A percentile compares a stretch with the other conserved stretches of the same genome.
phyloP scores from a whole-genome alignment of 768 basidiomycete species.

The Lentinula raphanica region DNA sequence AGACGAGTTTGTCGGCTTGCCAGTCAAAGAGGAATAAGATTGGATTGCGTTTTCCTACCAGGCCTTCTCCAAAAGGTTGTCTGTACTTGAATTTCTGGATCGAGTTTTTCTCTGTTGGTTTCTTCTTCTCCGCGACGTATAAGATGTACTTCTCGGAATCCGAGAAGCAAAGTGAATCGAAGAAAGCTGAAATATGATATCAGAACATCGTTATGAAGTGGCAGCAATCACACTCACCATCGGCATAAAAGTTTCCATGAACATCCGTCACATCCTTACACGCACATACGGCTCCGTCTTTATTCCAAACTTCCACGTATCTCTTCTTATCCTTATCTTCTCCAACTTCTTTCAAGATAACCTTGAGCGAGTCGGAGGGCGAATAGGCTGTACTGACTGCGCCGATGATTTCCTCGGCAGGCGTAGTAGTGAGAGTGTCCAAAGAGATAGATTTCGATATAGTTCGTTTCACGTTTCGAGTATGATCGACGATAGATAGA shows the following conservation, averaged over 20 bases:
- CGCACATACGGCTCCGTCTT: constrained; percentile 32
- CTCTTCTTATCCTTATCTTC: constrained; percentile 38
- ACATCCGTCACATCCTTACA: constrained; percentile 51
- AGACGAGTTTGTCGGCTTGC: constrained; percentile 17
- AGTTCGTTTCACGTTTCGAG: constrained; percentile 41
- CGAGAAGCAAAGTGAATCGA: constrained; percentile 50
- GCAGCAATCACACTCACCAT: constrained; percentile 37
- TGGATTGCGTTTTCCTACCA: constrained; percentile 48
- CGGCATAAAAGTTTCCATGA: constrained; percentile 58
- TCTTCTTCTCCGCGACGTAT: constrained; percentile 53
- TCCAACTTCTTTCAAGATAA: constrained; percentile 36
- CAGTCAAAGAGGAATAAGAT: constrained; percentile 51
- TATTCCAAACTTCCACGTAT: constrained; percentile 57
- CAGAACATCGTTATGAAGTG: background rate
- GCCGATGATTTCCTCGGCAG: constrained; percentile 33
- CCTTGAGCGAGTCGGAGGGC: constrained; percentile 31
- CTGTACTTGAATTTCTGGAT: constrained; percentile 44
- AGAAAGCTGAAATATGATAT: constrained; percentile 34
- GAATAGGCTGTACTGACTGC: constrained; percentile 39
- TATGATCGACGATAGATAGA: constrained; percentile 46
- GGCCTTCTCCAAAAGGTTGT: constrained; percentile 61
- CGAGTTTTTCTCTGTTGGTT: constrained; percentile 20
- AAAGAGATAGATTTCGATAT: constrained; percentile 34
- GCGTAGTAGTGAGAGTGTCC: constrained; percentile 15
- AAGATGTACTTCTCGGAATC: constrained; percentile 46